phyloP scores from a whole-genome alignment of 371 early-diverging fungal species.

The Synchytrium microbalum region DNA sequence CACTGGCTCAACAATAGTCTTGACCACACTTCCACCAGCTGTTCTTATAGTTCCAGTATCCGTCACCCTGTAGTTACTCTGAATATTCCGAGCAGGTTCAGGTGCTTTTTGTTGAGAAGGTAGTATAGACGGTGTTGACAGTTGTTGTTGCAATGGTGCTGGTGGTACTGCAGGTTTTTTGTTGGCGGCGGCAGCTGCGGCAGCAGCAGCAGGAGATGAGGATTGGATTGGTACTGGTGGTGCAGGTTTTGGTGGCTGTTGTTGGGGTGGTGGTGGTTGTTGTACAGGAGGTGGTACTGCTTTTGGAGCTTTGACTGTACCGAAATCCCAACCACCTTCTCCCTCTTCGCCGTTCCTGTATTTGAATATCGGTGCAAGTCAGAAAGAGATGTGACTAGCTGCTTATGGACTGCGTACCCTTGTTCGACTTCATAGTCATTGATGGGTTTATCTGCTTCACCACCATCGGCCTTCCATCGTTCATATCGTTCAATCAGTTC shows the following conservation, averaged over 20 bases:
- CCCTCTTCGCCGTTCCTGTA: not conserved
- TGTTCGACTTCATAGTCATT: not conserved
- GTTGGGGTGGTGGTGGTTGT: constrained; percentile 8
- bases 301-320: constrained; percentile 23
- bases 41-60: not conserved
- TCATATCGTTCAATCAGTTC: constrained; percentile 80
- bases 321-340: constrained; percentile 33
- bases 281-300: constrained; percentile 8
- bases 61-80: not conserved
- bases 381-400: too few species aligned
- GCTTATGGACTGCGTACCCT: not conserved
- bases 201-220: not conserved
- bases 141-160: not conserved
- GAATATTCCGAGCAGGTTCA: not conserved
- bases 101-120: not conserved
- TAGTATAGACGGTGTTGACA: not conserved
- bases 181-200: not conserved
- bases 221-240: too few species aligned
- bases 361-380: not conserved
- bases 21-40: not conserved
- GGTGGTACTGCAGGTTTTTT: not conserved
- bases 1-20: constrained; percentile 12
- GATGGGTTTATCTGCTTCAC: not conserved
- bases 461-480: constrained; percentile 53
- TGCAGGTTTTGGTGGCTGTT: not conserved